Conservation (phyloP, 1,139 yeast genomes). For the Cylindricascospora bacillispora region DNA sequence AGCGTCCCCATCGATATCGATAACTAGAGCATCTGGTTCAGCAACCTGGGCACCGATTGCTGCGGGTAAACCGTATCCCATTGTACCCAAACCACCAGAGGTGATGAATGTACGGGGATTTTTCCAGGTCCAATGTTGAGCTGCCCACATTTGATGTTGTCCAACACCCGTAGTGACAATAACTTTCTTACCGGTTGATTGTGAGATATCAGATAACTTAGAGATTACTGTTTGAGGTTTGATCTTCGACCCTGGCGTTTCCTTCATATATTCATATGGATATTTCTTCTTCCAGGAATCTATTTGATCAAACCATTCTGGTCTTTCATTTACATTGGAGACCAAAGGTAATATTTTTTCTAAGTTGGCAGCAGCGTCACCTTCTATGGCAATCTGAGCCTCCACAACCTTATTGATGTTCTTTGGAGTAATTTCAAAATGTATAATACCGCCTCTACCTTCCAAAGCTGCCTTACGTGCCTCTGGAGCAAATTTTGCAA, state of each 20-base stretch:
- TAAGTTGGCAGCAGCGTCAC: slow-evolving; percentile 79
- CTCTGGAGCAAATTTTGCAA: slow-evolving; percentile 82
- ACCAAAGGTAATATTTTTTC: slow-evolving; percentile 60
- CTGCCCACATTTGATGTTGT: slow-evolving; percentile 99
- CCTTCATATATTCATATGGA: slow-evolving; percentile 70
- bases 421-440: slow-evolving; percentile 91
- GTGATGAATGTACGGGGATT: slow-evolving; percentile 87
- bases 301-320: slow-evolving; percentile 67
- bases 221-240: slow-evolving; percentile 87
- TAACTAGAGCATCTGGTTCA: slow-evolving; percentile 84
- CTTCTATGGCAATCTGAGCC: slow-evolving; percentile 94
- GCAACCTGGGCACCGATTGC: slow-evolving; percentile 98
- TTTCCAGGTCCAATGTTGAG: slow-evolving; percentile 91
- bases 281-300: slow-evolving; percentile 74
- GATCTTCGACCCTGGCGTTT: slow-evolving; percentile 67
- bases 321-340: slow-evolving; percentile 48
- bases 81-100: slow-evolving; percentile 97
- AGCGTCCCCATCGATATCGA: slow-evolving; percentile 97
- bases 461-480: slow-evolving; percentile 83
- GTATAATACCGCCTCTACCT: slow-evolving; percentile 89
- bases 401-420: slow-evolving; percentile 96
- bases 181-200: slow-evolving; percentile 53
- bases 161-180: slow-evolving; percentile 97
- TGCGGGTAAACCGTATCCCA: slow-evolving; percentile 96
- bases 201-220: slow-evolving; percentile 65